Percentiles rank a stretch among this genome's conserved stretches.
phyloP scores from a whole-genome alignment of 345 rosid genomes.

The Fremontodendron californicum region DNA sequence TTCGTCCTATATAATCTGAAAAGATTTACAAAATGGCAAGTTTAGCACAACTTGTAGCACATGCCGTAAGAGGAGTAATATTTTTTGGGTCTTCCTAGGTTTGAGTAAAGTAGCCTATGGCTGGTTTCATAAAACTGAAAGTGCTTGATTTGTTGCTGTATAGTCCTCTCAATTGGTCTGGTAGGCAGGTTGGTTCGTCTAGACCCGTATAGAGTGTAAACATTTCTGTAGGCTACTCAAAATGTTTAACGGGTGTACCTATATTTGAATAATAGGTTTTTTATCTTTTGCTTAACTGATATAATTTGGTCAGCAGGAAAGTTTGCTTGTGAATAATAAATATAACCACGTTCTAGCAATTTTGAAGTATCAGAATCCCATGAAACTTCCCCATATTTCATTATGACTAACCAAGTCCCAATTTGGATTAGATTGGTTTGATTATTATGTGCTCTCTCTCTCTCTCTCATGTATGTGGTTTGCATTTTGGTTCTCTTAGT shows the following conservation, averaged over 20 bases:
- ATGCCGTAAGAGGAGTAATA: neutral
- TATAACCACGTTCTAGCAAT: neutral
- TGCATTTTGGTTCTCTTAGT: neutral
- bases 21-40: neutral
- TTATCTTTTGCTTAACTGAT: neutral
- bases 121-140: neutral
- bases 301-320: neutral
- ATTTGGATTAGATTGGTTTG: neutral
- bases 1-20: neutral
- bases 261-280: neutral
- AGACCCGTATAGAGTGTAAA: neutral
- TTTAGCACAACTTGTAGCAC: neutral
- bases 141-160: neutral
- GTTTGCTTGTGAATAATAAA: neutral
- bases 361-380: neutral
- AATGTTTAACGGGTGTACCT: neutral
- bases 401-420: neutral
- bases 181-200: neutral
- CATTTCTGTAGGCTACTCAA: neutral
- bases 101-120: neutral
- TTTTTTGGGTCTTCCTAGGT: neutral
- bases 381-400: neutral
- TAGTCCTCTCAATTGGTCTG: neutral
- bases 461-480: neutral
- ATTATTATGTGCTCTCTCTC: neutral